Evolutionary conservation across 148 eudicot species (phyloP).

Genomic region (Bassia scoparia): DNA sequence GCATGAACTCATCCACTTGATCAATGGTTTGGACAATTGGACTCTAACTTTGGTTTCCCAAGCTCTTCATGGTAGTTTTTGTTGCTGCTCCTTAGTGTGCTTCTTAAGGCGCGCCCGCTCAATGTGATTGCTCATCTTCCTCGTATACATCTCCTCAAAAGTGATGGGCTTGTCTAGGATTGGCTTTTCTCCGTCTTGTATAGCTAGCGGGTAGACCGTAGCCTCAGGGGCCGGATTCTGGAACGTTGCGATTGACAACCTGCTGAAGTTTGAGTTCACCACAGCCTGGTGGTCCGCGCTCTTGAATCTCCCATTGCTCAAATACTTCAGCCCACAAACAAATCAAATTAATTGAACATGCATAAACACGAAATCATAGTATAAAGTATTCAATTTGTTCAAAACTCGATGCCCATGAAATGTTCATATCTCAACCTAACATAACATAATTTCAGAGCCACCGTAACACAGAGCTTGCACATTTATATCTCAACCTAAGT

Average conservation of each 20-base stretch:
- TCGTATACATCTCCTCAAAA: slow-evolving; percentile 71
- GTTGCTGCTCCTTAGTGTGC: slow-evolving; percentile 44
- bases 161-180: slow-evolving; percentile 70
- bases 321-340: slow-evolving; percentile 32
- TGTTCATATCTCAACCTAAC: too few species aligned
- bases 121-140: slow-evolving; percentile 66
- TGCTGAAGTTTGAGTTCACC: slow-evolving; percentile 67
- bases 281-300: slow-evolving; percentile 98
- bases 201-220: slow-evolving; percentile 60
- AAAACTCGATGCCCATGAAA: too few species aligned
- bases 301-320: slow-evolving; percentile 97
- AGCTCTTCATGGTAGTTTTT: slow-evolving; percentile 18
- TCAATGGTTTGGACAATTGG: slow-evolving; percentile 28
- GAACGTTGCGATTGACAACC: slow-evolving; percentile 86
- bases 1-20: not conserved
- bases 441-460: too few species aligned
- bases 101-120: slow-evolving; percentile 59
- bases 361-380: not conserved
- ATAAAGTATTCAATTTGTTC: too few species aligned
- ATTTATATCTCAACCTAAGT: too few species aligned
- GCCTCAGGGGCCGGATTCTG: slow-evolving; percentile 90
- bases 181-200: slow-evolving; percentile 77
- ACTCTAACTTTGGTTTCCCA: slow-evolving; percentile 31
- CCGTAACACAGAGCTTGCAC: too few species aligned
- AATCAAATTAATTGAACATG: not conserved